Evolutionary conservation across 208 protist genomes (phyloP), one percentile per base, ranked within the genome.

Genomic region (Trypanosoma avium): DNA sequence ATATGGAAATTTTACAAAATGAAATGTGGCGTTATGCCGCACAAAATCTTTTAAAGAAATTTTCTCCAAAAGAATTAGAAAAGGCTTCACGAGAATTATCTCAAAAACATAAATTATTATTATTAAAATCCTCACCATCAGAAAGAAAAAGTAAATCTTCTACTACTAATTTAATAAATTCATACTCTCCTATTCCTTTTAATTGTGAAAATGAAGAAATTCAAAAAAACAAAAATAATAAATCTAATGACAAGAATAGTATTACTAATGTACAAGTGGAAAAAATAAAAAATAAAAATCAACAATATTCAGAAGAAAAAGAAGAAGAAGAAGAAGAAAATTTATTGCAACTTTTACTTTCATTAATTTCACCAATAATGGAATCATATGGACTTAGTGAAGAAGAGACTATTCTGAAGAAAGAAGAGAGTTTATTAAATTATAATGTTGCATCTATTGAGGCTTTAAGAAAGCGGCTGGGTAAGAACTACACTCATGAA

Each of bases 1-100:
- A 74, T 13, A 62, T 78, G 15, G 54, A 38, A 7, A 36, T 49
- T 35, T 40, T 69, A 40, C 61, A 59, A n/a, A n/a, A 48, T 9
- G 54, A 67, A 15, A 27, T 67, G 22, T 59, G 47, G 61, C 24
- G 36, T 19, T 59, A 27, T 24, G 47, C 50, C 3, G 61, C 38
- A 15, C 35, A 36, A 26, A 43, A 35, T 35, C 50, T 67, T 22
- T 19, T 67, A 26, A 21, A 24, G 13, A 9, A 59, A 4, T 67
- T 67, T 50, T 9, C 19, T 21, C 22, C 38, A 26, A 19, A 29
- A 29, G 61, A 67, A 40, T 22, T 67, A 33, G 50, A 48, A 21
- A 9, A 26, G 17, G 47, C 38, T 15, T 36, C 27, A 36, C 27
- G 17, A 24, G 40, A 17, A 22, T 50, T 67, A 36, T 56, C 38